Evolutionary conservation across 768 basidiomycete genomes (phyloP), one percentile per base, ranked within the genome.

Genomic region (Naganishia kalamii): DNA sequence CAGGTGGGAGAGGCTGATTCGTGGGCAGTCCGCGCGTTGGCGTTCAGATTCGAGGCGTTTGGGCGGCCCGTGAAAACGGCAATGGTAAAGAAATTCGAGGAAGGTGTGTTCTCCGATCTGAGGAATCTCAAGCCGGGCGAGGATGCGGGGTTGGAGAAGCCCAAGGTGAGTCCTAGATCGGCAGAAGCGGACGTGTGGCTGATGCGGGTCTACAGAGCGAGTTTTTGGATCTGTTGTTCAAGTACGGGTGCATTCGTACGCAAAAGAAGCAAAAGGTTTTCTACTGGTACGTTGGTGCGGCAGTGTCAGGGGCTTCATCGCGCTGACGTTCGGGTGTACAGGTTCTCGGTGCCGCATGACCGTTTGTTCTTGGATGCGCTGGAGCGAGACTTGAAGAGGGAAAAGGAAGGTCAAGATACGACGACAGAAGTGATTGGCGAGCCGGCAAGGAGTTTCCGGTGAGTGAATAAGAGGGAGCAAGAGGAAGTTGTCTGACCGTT

Each of bases 181-280:
- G 7, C 21, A 43, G 41, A 51, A 23, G 23, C 43, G 60, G 32
- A 65, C 11, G 46, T 47, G n/a, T 21, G n/a, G 4, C n/a, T 23
- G 12, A 40, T 41, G 33, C 27, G 0, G 59, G 12, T 17, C 10
- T 25, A 1, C 62, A 94, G 92, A 89, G 90, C 49, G 88, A 89
- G 0, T 93, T 97, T 80, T 82, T 97, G 19, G 93, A 97, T 71
- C 83, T 93, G 29, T 80, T 97, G 11, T 96, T 96, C 85, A 92
- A 93, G 78, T 92, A 89, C 71, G 91, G 93, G 75, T 94, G 92
- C 76, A 96, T 97, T 70, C 86, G 93, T 41, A 97, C 93, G 0
- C 93, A 97, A 77, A 97, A 96, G 83, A 97, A 96, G 80, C 93
- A 94, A 81, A 92, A 97, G 78, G 93, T 97, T n/a, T 97, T 96